Evolutionary conservation across 768 basidiomycete species (phyloP), one percentile per base, ranked within the genome.

Genomic region (Hygrophorus russula): DNA sequence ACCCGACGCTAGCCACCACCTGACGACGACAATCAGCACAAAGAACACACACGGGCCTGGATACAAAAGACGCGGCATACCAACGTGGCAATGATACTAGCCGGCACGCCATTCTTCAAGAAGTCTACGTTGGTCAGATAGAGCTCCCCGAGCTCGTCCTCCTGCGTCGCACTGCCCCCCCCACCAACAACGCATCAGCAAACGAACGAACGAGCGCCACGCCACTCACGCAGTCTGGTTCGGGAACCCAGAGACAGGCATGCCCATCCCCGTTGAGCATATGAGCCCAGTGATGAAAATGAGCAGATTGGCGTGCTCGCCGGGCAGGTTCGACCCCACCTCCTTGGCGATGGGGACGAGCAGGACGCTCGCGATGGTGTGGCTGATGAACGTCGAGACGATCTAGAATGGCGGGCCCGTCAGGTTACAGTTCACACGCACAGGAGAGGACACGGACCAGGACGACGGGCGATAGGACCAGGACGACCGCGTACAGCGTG

Each of bases 231-330:
- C 90, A 39, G 90, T 92, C 64, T 96, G 90, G 60, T 97, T 96
- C 0, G 94, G 94, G 70, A 98, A 99, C n/a, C 96, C 96, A 48
- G 89, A 92, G 31, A 98, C 92, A 2, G 94, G 93, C 75, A 98
- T 87, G 9, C 90, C 94, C 96, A 99, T 99, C 1, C 94, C 96
- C 4, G 89, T 70, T 2, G 90, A 93, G 58, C 94, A 97, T 40
- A 96, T 83, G 47, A 97, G 68, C 11, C 77, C 91, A 28, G 92
- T 96, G 52, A 92, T 74, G 65, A 99, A 94, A 54, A 98, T 86
- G 50, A 99, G 76, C 7, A 98, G 64, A 51, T 90, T 82, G 35
- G 74, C 67, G 49, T 83, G 85, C 36, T 80, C 65, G 5, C 68
- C 71, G 0, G 77, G 78, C 32, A 97, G 68, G 38, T 75, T 84